A percentile compares a stretch with the other conserved stretches of the same genome.
Evolutionary conservation across 805 yeast genomes (phyloP).

Genomic region (Candida nanaspora): DNA sequence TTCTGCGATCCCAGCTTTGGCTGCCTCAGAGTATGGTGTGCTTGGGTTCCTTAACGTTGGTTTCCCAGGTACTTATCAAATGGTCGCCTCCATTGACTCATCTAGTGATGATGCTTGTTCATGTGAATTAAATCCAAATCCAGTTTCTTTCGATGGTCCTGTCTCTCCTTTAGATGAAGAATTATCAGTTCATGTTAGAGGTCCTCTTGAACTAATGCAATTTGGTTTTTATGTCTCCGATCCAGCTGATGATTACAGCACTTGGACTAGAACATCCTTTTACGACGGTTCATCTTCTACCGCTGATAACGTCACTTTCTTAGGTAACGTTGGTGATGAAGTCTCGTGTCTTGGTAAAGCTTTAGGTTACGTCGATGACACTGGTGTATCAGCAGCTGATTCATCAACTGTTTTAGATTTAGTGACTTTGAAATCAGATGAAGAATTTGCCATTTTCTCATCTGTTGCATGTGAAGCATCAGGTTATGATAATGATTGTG

Average conservation of each 20-base stretch:
- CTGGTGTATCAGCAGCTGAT: constrained; percentile 45
- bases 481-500: constrained; percentile 52
- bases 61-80: constrained; percentile 42
- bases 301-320: constrained; percentile 58
- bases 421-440: constrained; percentile 44
- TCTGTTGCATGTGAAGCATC: constrained; percentile 49
- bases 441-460: constrained; percentile 56
- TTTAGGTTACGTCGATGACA: constrained; percentile 49
- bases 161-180: constrained; percentile 64
- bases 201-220: constrained; percentile 54
- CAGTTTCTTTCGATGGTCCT: constrained; percentile 43
- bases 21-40: constrained; percentile 30
- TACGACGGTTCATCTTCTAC: constrained; percentile 43
- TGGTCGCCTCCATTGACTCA: constrained; percentile 38
- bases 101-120: constrained; percentile 38
- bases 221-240: constrained; percentile 51
- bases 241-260: constrained; percentile 31
- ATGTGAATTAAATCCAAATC: constrained; percentile 31
- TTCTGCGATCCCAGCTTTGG: neutral
- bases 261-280: constrained; percentile 55
- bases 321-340: constrained; percentile 53
- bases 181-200: constrained; percentile 72
- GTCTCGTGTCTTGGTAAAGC: constrained; percentile 65
- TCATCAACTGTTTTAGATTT: constrained; percentile 39
- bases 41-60: constrained; percentile 47